Conservation (phyloP, 2,329 filamentous ascomycete species). For the Chaetomium globosum region DNA sequence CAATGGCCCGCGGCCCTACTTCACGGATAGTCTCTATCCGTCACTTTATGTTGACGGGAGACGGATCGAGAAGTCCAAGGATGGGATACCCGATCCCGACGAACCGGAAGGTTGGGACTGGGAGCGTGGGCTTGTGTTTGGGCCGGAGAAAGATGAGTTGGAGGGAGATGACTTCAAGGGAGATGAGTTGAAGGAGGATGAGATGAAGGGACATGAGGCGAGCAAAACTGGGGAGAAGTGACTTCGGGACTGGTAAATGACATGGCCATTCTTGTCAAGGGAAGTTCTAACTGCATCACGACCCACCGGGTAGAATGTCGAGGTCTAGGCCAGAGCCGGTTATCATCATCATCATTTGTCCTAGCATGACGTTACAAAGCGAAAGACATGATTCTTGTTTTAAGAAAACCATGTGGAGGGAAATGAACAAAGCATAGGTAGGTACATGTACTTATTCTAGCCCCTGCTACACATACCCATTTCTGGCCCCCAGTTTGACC, state of each 20-base stretch:
- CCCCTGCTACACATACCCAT: no score
- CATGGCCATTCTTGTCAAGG: no score
- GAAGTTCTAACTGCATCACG: no score
- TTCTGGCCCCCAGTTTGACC: no score
- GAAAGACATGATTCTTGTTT: no score
- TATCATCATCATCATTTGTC: no score
- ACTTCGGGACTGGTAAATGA: neutral
- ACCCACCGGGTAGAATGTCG: no score
- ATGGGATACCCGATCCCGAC: conserved; percentile 10
- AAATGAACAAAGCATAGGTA: no score
- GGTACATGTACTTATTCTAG: no score
- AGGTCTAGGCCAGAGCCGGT: no score
- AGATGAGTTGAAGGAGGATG: neutral
- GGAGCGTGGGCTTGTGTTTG: conserved; percentile 8
- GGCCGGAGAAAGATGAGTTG: conserved; percentile 6
- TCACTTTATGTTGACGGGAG: conserved; percentile 16
- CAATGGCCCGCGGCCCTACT: conserved; percentile 15
- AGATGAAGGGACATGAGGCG: neutral
- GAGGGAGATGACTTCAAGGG: neutral
- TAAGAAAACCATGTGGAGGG: no score
- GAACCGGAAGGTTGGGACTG: conserved; percentile 19
- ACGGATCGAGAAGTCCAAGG: conserved; percentile 13
- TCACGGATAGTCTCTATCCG: conserved; percentile 3
- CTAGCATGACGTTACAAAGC: no score
- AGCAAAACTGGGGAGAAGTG: neutral